Percentiles rank a stretch among this genome's conserved stretches.
phyloP scores from a whole-genome alignment of 2,329 filamentous ascomycete species.

The Chalaropsis thielavioides region DNA sequence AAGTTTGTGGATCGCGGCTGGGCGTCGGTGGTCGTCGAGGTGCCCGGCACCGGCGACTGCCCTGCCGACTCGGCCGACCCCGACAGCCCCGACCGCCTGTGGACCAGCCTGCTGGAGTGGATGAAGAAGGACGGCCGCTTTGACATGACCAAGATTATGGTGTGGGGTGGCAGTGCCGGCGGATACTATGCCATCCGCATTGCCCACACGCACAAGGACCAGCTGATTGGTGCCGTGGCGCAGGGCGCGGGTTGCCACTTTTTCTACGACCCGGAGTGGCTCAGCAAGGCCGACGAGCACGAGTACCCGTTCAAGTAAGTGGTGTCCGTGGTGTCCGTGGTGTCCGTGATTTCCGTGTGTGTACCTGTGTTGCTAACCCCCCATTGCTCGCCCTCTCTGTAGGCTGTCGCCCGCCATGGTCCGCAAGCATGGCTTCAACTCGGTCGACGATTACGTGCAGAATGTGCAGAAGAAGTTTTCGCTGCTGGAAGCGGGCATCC shows the following conservation, averaged over 20 bases:
- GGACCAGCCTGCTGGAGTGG: constrained; percentile 48
- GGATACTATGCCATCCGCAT: constrained; percentile 54
- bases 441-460: constrained; percentile 39
- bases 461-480: constrained; percentile 47
- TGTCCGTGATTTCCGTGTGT: not conserved
- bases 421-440: constrained; percentile 46
- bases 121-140: constrained; percentile 36
- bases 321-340: constrained; percentile 17
- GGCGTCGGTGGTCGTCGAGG: constrained; percentile 48
- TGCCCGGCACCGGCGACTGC: constrained; percentile 39
- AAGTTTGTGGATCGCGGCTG: constrained; percentile 50
- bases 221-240: constrained; percentile 41
- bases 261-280: constrained; percentile 40
- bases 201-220: constrained; percentile 49
- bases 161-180: constrained; percentile 51
- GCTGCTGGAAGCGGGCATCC: constrained; percentile 42
- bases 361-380: constrained; percentile 6
- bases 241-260: constrained; percentile 43
- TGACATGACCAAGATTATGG: constrained; percentile 41
- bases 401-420: constrained; percentile 41
- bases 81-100: constrained; percentile 43
- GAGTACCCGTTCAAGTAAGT: constrained; percentile 48
- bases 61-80: constrained; percentile 49
- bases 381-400: not conserved
- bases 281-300: constrained; percentile 47